These are phyloP conservation scores for Neonothopanus nambi DNA, from an alignment of 1,284 basidiomycete genomes.

Conservation along the genomic window DNA sequence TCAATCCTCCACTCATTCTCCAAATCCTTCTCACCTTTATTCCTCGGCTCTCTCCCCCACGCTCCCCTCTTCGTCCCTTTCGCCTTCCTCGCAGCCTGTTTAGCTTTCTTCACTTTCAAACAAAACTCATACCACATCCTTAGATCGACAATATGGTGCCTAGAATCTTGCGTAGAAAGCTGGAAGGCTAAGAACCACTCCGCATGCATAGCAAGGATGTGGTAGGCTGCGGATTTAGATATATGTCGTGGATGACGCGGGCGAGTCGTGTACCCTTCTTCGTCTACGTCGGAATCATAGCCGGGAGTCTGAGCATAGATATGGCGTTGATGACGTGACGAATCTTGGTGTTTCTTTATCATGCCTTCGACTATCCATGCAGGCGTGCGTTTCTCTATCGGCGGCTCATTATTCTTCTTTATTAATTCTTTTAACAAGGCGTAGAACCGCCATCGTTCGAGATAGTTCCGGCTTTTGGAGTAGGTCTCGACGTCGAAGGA, in stretches of 20 bases:
- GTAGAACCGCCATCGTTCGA: slow-evolving; percentile 40
- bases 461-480: slow-evolving; percentile 44
- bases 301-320: slow-evolving; percentile 33
- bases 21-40: neutral
- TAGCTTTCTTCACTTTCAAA: slow-evolving; percentile 28
- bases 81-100: slow-evolving; percentile 27
- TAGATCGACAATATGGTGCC: slow-evolving; percentile 38
- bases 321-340: slow-evolving; percentile 30
- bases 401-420: slow-evolving; percentile 31
- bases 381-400: slow-evolving; percentile 40
- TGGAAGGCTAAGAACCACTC: slow-evolving; percentile 54
- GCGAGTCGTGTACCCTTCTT: slow-evolving; percentile 24
- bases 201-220: slow-evolving; percentile 47
- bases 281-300: slow-evolving; percentile 34
- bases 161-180: slow-evolving; percentile 24
- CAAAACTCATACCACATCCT: slow-evolving; percentile 47
- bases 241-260: slow-evolving; percentile 41
- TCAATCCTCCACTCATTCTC: neutral
- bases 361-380: slow-evolving; percentile 47
- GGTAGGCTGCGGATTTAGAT: slow-evolving; percentile 42
- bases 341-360: slow-evolving; percentile 26
- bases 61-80: slow-evolving; percentile 10
- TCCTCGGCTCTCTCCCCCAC: slow-evolving; percentile 31
- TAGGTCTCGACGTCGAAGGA: slow-evolving; percentile 47
- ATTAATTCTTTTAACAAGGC: slow-evolving; percentile 36